A percentile compares a stretch with the other conserved stretches of the same genome.
Evolutionary conservation across 2,329 filamentous ascomycete genomes (phyloP).

Genomic region (Pseudopithomyces chartarum): DNA sequence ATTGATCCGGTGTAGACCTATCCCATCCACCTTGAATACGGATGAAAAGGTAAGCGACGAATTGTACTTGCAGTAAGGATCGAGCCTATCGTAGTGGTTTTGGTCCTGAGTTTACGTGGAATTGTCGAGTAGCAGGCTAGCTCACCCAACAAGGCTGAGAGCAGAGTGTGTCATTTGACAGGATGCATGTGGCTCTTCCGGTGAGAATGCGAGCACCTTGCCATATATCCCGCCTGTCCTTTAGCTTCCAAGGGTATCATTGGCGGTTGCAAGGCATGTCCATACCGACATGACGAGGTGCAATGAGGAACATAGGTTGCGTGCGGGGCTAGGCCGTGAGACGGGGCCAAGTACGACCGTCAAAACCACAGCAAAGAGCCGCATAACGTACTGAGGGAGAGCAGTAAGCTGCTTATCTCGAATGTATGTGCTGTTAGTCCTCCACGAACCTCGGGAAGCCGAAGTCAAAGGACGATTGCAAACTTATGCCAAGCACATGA

Average conservation of each 20-base stretch:
- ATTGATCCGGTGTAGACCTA: constrained; percentile 16
- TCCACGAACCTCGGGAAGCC: not conserved
- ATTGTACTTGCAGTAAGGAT: constrained; percentile 7
- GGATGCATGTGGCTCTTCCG: constrained; percentile 12
- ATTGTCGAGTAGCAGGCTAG: constrained; percentile 11
- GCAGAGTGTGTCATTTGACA: constrained; percentile 6
- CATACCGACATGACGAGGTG: constrained; percentile 17
- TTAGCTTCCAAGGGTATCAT: constrained; percentile 6
- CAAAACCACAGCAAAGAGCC: not conserved
- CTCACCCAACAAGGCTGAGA: constrained; percentile 18
- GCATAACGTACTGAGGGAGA: not conserved
- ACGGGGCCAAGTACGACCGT: not conserved
- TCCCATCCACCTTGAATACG: constrained; percentile 1
- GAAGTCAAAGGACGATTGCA: not conserved
- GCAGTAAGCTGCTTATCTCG: not conserved
- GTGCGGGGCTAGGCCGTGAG: not conserved
- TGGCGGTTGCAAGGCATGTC: constrained; percentile 5
- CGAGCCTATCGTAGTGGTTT: constrained; percentile 9
- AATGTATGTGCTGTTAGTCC: constrained; percentile 1
- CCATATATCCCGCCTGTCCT: not conserved
- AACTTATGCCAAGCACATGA: constrained; percentile 4
- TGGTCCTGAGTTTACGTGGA: not conserved
- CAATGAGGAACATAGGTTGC: constrained; percentile 9
- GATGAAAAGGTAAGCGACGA: constrained; percentile 2
- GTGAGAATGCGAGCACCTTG: constrained; percentile 11